A percentile compares a stretch with the other conserved stretches of the same genome.
Evolutionary conservation across 2,329 filamentous ascomycete genomes (phyloP).

Genomic region (Fusarium fracticaudum): DNA sequence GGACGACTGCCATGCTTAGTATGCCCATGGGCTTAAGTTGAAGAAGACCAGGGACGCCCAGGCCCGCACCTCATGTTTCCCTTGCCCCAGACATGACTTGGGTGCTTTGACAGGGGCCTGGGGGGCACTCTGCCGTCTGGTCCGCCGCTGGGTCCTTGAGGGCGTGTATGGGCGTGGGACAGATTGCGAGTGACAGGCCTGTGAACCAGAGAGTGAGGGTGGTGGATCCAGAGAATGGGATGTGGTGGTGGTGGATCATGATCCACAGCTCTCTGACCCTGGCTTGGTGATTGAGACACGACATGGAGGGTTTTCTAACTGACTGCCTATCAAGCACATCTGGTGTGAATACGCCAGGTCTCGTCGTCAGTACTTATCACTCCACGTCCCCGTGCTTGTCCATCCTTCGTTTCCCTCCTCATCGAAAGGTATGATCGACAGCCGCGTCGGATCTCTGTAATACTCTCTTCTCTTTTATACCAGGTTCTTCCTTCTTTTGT

Average conservation of each 20-base stretch:
- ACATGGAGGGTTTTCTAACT: slow-evolving; percentile 49
- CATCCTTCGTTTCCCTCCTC: slow-evolving; percentile 46
- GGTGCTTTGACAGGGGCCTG: slow-evolving; percentile 37
- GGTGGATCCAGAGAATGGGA: slow-evolving; percentile 39
- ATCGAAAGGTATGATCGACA: slow-evolving; percentile 59
- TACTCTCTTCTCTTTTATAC: slow-evolving; percentile 57
- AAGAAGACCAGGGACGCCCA: slow-evolving; percentile 27
- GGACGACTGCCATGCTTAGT: slow-evolving; percentile 8
- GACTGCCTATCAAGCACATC: slow-evolving; percentile 43
- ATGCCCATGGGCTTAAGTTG: slow-evolving; percentile 28
- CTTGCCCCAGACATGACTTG: slow-evolving; percentile 44
- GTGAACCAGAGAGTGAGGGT: slow-evolving; percentile 21
- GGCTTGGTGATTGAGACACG: slow-evolving; percentile 60
- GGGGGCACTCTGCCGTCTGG: slow-evolving; percentile 44
- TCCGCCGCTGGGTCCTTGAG: slow-evolving; percentile 34
- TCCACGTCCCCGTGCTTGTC: slow-evolving; percentile 55
- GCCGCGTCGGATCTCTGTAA: slow-evolving; percentile 57
- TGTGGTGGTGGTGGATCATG: slow-evolving; percentile 40
- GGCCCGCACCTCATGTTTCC: slow-evolving; percentile 43
- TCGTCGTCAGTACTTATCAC: slow-evolving; percentile 60
- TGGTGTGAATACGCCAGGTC: slow-evolving; percentile 46
- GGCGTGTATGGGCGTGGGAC: slow-evolving; percentile 28
- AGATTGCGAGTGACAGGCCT: slow-evolving; percentile 21
- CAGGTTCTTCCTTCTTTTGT: slow-evolving; percentile 62
- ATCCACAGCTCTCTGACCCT: slow-evolving; percentile 49